Conservation (phyloP, 345 rosid species). For the Microcos paniculata region DNA sequence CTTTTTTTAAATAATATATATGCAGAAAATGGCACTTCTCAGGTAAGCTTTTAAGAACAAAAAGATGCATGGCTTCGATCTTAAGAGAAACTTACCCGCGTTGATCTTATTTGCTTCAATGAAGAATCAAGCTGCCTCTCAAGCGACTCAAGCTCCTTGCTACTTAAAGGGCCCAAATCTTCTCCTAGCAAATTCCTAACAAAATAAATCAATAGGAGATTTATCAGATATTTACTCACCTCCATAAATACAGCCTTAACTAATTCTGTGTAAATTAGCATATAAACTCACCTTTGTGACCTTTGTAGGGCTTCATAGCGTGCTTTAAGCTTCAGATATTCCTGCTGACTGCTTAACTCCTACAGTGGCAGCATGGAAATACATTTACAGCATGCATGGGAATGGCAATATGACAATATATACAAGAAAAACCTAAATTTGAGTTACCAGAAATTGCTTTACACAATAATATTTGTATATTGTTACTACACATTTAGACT, state of each 20-base stretch:
- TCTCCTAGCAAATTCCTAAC: slow-evolving; percentile 85
- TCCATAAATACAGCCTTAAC: neutral
- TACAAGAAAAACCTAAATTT: neutral
- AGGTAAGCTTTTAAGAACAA: too few relatives aligned
- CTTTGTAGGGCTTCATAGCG: slow-evolving; percentile 81
- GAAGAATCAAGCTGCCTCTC: slow-evolving; percentile 96
- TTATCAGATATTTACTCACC: neutral
- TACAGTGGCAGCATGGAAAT: slow-evolving; percentile 19
- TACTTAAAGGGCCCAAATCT: slow-evolving; percentile 82
- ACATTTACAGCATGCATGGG: neutral
- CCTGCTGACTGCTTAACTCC: slow-evolving; percentile 92
- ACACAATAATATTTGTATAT: neutral
- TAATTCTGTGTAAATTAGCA: too few relatives aligned
- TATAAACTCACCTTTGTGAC: slow-evolving; percentile 77
- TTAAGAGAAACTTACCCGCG: too few relatives aligned
- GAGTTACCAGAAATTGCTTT: neutral
- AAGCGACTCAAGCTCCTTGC: slow-evolving; percentile 87
- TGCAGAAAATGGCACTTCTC: too few relatives aligned
- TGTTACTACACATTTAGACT: neutral
- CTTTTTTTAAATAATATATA: too few relatives aligned
- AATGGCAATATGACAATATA: neutral
- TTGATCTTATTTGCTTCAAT: slow-evolving; percentile 84
- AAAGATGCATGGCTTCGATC: too few relatives aligned
- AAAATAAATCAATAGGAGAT: neutral
- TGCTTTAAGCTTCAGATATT: slow-evolving; percentile 90